phyloP scores from a whole-genome alignment of 2,329 filamentous ascomycete species.

The Exserohilum rostratum region DNA sequence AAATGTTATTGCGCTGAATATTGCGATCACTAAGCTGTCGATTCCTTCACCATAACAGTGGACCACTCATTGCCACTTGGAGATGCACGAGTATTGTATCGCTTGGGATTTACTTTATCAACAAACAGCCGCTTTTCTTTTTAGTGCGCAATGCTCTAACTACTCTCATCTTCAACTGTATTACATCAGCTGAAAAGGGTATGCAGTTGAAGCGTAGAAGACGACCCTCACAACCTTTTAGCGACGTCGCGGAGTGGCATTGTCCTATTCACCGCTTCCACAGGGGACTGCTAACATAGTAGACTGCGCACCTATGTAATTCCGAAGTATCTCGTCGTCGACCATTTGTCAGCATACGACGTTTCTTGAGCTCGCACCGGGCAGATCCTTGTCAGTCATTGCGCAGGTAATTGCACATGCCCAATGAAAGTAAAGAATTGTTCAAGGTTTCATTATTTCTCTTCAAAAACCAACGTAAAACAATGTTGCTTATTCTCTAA shows the following conservation, averaged over 20 bases:
- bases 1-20: background rate
- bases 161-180: background rate
- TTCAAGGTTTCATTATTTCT: background rate
- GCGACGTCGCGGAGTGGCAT: no score
- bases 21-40: background rate
- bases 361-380: background rate
- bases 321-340: background rate
- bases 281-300: no score
- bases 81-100: no score
- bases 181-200: background rate
- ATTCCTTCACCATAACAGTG: background rate
- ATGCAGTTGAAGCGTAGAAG: no score
- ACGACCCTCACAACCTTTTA: no score
- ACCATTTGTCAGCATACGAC: background rate
- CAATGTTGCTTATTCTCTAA: background rate
- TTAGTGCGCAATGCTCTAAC: no score
- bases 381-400: background rate
- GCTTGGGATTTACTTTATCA: background rate
- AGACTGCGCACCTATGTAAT: background rate
- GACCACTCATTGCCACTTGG: no score
- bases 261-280: no score
- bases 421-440: background rate
- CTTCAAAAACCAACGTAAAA: background rate
- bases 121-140: no score
- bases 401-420: background rate